Base-by-base conservation (phyloP, 2,329 filamentous ascomycete genomes). In the Purpureocillium lavendulum region DNA sequence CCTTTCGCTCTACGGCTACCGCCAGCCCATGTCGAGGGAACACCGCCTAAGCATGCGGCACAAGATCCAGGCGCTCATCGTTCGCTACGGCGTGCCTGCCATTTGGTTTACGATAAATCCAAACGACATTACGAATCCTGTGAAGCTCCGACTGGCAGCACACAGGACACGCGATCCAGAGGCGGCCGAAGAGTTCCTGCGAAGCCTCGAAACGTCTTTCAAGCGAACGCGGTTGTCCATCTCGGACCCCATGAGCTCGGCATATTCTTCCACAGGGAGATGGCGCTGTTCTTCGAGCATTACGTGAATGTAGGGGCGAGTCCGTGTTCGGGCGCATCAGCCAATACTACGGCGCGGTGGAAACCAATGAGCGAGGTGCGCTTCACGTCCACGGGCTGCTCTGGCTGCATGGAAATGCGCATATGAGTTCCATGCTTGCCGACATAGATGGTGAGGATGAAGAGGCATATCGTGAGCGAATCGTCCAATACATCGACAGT, bases 81-180 rank as follows among this genome's bases (percentile, higher is more conserved):
- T 45, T 12, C 33, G 32, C 14, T 15, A 35, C 8, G 38, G 39
- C 10, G 39, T 40, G 3, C 41, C 44, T 12, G 44, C 44, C 1
- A 46, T 44, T 15, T 44, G 35, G 41, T 32, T 44, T 21, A 44
- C 36, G 9, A 6, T 44, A 18, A 46, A 42, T 32, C 41, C 35
- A 3, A 46, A 44, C 33, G 40, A 46, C 30, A 44, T 44, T 15
- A 44, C 36, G 3, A 46, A 44, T 29, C 34, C 36, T 33, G 34
- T 46, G 4, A 45, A 46, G 36, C n/a, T 42, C 4, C 33, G 31
- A 26, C 40, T 45, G 10, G 38, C 34, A 16, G 34, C 38, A 14
- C 35, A 45, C 18, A 31, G 37, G 8, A 33, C 4, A 13, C 40
- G 28, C 18, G 36, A 40, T 17, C 28, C 37, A 3, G 37, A 32